A percentile compares a stretch with the other conserved stretches of the same genome.
Evolutionary conservation across 2,329 filamentous ascomycete genomes (phyloP).

Genomic region (Penicillium sp.): DNA sequence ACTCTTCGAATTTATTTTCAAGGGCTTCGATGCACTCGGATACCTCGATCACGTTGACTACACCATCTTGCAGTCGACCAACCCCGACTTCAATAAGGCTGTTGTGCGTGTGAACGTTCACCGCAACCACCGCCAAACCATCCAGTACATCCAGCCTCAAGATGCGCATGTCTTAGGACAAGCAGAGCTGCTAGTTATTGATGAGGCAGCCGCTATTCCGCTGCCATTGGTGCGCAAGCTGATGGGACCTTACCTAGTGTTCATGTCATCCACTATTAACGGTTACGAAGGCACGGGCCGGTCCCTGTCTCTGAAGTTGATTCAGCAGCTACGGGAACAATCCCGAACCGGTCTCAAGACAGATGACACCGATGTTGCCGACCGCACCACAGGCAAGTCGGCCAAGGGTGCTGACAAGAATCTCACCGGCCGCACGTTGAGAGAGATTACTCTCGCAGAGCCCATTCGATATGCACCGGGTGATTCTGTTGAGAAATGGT

Average conservation of each 20-base stretch:
- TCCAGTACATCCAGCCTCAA: slow-evolving; percentile 96
- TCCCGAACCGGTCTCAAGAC: slow-evolving; percentile 64
- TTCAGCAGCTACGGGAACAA: slow-evolving; percentile 94
- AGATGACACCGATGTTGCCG: slow-evolving; percentile 66
- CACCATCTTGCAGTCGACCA: slow-evolving; percentile 95
- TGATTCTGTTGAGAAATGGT: slow-evolving; percentile 91
- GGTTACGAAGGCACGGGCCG: slow-evolving; percentile 96
- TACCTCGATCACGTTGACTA: slow-evolving; percentile 97
- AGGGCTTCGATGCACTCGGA: slow-evolving; percentile 90
- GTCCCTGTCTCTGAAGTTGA: slow-evolving; percentile 91
- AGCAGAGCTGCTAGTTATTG: slow-evolving; percentile 91
- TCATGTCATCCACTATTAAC: slow-evolving; percentile 99
- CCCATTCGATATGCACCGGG: slow-evolving; percentile 92
- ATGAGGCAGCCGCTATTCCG: slow-evolving; percentile 95
- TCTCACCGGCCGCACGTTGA: slow-evolving; percentile 71
- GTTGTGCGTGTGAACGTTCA: slow-evolving; percentile 97
- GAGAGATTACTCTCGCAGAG: slow-evolving; percentile 89
- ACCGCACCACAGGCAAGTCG: slow-evolving; percentile 74
- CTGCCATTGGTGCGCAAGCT: slow-evolving; percentile 88
- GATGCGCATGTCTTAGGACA: slow-evolving; percentile 94
- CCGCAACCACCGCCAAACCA: slow-evolving; percentile 91
- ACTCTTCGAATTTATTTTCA: slow-evolving; percentile 96
- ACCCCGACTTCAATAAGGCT: slow-evolving; percentile 98
- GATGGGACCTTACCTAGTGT: slow-evolving; percentile 94
- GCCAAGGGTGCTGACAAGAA: slow-evolving; percentile 62